Evolutionary conservation across 345 rosid species (phyloP), one percentile per base, ranked within the genome.

Genomic region (Boechera divaricarpa): DNA sequence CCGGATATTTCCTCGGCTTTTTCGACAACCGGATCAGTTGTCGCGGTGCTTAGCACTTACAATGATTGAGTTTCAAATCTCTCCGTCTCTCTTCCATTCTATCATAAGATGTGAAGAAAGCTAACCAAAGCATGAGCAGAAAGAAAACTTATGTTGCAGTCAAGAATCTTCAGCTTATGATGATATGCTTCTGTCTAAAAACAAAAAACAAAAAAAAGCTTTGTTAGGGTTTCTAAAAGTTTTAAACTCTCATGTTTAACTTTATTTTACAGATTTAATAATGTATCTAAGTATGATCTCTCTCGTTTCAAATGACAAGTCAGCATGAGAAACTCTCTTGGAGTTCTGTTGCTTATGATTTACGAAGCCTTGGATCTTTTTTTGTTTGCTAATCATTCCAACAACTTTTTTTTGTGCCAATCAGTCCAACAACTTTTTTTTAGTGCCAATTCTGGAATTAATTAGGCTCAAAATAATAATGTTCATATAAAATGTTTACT

Each of bases 21-120:
- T 72, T 60, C 88, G 15, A 90, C 98, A 0, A 87, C 93, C 0
- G 99, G 95, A 59, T 88, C 96, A 1, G 91, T 92, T 69, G 90
- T 92, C 18, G 89, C 90, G 10, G 98, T 94, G 63, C 85, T 92
- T 75, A 95, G 90, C 79, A 54, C 89, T 64, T 88, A 83, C 31
- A 83, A 85, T 24, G 87, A 87, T 75, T 85, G 83, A 88, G 75
- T 62, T 45, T 67, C 16, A 11, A 48, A 33, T 52, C 10, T 42
- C 7, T 26, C 36, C 28, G 0, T 41, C 35, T 33, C 63, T 63
- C 61, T 48, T 56, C 3, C 31, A 18, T 44, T 58, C 70, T 60
- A 32, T 38, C 63, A n/a, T 44, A 52, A 70, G 56, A 85, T 82
- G 82, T 79, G 66, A 73, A 82, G 72, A 47, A 31, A 62, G 24